Conservation (phyloP, 345 rosid species). For the Eucalyptus lansdowneana region DNA sequence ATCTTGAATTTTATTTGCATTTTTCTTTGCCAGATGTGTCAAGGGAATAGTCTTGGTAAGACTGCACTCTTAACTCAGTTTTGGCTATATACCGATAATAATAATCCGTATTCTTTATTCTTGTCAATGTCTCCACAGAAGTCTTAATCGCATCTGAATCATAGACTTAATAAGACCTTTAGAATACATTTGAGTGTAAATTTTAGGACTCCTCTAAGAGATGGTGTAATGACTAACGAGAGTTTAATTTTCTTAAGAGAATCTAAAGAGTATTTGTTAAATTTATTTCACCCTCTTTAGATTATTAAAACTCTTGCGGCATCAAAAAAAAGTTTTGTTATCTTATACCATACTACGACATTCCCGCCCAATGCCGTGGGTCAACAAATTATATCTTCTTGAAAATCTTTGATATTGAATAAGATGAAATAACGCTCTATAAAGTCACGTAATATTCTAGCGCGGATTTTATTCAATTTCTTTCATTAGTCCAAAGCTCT, state of each 20-base stretch:
- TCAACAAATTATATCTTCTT: not conserved
- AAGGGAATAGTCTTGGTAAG: not conserved
- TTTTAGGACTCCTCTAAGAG: not conserved
- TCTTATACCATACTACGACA: not conserved
- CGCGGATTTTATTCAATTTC: fast-evolving
- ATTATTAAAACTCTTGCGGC: fast-evolving
- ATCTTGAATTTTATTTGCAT: not conserved
- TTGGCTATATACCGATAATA: not conserved
- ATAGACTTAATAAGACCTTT: not conserved
- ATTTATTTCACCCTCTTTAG: not conserved
- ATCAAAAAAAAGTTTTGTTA: not conserved
- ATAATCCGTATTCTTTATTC: not conserved
- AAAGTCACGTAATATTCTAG: fast-evolving
- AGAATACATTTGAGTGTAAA: too few species aligned
- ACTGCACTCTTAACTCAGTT: not conserved
- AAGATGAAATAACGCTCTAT: not conserved
- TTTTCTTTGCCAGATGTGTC: not conserved
- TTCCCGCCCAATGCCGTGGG: not conserved
- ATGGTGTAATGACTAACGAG: not conserved
- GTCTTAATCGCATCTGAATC: too few species aligned
- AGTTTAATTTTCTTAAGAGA: not conserved
- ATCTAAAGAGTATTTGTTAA: too few species aligned
- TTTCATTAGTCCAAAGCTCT: not conserved
- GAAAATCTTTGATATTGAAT: not conserved
- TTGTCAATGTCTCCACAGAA: not conserved